Base-by-base conservation (phyloP, 2,329 filamentous ascomycete genomes). In the Verticillium isaacii region DNA sequence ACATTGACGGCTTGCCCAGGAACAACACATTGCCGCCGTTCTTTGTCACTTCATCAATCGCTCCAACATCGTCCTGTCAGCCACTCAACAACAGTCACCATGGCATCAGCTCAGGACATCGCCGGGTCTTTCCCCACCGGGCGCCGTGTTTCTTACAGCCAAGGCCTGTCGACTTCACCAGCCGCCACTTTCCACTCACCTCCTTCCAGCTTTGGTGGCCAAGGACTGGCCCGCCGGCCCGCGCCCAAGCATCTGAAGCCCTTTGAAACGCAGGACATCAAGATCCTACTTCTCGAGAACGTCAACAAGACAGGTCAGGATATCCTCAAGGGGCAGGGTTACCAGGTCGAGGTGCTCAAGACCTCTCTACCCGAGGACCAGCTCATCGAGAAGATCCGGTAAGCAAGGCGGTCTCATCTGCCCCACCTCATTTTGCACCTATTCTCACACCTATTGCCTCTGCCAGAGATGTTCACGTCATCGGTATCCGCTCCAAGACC, bases 401-500 rank as follows among this genome's bases (percentile, higher is more conserved):
- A 50, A 50, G 45, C 45, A 50, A 12, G 94, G 73, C 73, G 86
- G 50, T n/a, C 52, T 19, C 23, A 32, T 23, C 25, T 60, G 41
- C 25, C 55, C 3, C 9, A 14, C 32, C 15, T 56, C 23, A 66
- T 52, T 12, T 65, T 66, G 66, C 62, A 64, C 65, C 45, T 57
- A 59, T 60, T 52, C 11, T 45, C 54, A 56, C 55, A 45, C 57
- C 39, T 34, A 36, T 32, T 32, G 37, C 55, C 50, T 25, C n/a
- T 32, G 14, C 61, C 62, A 96, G 92, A 64, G 91, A 97, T 74
- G 91, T 97, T 32, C 95, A 99, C 73, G 95, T 98, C 71, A 95
- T 99, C 73, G 95, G 95, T 67, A 98, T 99, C 70, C 91, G 95
- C 67, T 98, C 94, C 63, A 99, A 99, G 82, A 99, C 95, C 37